Conservation (phyloP, 2,329 filamentous ascomycete genomes). For the Phialemonium atrogriseum region DNA sequence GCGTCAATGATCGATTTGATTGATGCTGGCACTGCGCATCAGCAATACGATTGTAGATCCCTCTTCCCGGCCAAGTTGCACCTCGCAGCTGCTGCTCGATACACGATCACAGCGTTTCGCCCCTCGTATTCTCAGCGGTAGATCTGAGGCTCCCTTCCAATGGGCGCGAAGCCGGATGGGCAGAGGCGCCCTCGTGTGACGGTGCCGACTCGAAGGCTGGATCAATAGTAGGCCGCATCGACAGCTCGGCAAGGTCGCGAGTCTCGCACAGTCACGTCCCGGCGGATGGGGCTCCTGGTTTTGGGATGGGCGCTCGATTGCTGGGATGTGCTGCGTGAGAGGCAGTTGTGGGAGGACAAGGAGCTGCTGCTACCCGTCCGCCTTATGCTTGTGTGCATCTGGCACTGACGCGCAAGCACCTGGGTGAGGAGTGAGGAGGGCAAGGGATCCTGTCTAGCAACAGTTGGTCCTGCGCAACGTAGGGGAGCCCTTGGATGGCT, state of each 20-base stretch:
- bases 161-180: conserved; percentile 20
- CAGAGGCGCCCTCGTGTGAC: conserved; percentile 25
- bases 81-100: conserved; percentile 15
- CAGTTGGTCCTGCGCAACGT: too few species aligned
- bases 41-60: conserved; percentile 14
- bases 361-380: conserved; percentile 21
- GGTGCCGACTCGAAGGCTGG: conserved; percentile 12
- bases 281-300: conserved; percentile 12
- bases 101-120: conserved; percentile 18
- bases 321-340: conserved; percentile 12
- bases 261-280: conserved; percentile 1
- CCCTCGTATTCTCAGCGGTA: conserved; percentile 25
- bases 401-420: conserved; percentile 12
- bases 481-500: too few species aligned
- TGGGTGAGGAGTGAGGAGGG: background rate
- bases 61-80: too few species aligned
- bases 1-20: too few species aligned
- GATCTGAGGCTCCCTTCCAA: conserved; percentile 17
- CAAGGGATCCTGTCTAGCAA: too few species aligned
- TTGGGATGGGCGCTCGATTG: conserved; percentile 8
- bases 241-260: background rate
- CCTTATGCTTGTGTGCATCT: conserved; percentile 16
- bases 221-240: conserved; percentile 8
- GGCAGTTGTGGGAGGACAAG: conserved; percentile 16
- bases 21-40: too few species aligned